phyloP scores from a whole-genome alignment of 2,329 filamentous ascomycete species.

The Bipolaris bicolor region DNA sequence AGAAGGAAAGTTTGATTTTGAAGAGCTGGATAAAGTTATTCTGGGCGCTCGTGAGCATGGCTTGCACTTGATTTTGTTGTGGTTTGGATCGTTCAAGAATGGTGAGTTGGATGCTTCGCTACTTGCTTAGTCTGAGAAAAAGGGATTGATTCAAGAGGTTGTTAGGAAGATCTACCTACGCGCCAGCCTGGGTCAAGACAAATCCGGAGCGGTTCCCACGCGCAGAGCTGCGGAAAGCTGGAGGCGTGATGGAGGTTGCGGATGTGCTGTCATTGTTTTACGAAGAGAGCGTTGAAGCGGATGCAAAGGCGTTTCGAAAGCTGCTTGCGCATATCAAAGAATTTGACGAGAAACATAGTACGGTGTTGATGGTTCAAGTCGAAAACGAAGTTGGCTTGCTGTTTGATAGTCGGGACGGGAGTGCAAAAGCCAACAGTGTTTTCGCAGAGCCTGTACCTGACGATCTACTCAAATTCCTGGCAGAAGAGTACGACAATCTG shows the following conservation, averaged over 20 bases:
- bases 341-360: conserved; percentile 55
- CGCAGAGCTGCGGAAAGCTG: conserved; percentile 28
- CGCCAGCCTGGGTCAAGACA: conserved; percentile 37
- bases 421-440: conserved; percentile 47
- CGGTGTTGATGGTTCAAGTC: conserved; percentile 64
- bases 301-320: conserved; percentile 49
- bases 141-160: neutral
- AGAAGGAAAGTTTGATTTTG: conserved; percentile 54
- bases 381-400: conserved; percentile 62
- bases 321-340: conserved; percentile 52
- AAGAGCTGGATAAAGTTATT: conserved; percentile 51
- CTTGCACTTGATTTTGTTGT: conserved; percentile 52
- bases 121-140: neutral
- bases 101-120: conserved; percentile 23
- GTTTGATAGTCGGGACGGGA: conserved; percentile 54
- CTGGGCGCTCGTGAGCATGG: conserved; percentile 47
- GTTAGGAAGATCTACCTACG: conserved; percentile 32
- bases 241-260: conserved; percentile 27
- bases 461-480: conserved; percentile 44
- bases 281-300: conserved; percentile 42
- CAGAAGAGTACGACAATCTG: conserved; percentile 35
- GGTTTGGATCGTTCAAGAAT: conserved; percentile 59
- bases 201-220: conserved; percentile 43
- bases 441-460: conserved; percentile 51
- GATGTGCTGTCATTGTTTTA: conserved; percentile 44